Conservation (phyloP, 169 alveolate species). For the Babesia bigemina region DNA sequence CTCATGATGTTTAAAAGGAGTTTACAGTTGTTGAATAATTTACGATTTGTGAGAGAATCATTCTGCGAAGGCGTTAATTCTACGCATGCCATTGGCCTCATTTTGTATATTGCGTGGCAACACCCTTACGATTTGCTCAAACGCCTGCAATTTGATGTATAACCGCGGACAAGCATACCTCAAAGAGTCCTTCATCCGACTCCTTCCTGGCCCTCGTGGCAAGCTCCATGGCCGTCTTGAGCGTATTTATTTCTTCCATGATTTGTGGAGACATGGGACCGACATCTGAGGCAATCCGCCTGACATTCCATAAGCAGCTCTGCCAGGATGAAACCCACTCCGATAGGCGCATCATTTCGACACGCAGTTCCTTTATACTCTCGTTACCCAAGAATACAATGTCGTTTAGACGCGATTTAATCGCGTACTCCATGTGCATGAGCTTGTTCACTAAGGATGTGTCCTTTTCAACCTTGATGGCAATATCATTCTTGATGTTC, state of each 20-base stretch:
- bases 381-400: conserved; percentile 32
- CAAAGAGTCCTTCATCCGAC: conserved; percentile 53
- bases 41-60: too few species aligned
- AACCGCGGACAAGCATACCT: conserved; percentile 4
- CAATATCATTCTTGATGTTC: conserved; percentile 47
- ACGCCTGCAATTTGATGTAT: conserved; percentile 28
- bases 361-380: conserved; percentile 45
- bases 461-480: conserved; percentile 58
- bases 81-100: conserved; percentile 22
- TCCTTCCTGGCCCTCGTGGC: conserved; percentile 61
- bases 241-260: conserved; percentile 49
- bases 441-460: conserved; percentile 41
- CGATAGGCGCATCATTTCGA: conserved; percentile 33
- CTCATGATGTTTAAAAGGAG: too few species aligned
- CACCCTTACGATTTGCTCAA: conserved; percentile 60
- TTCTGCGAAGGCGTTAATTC: background rate
- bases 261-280: conserved; percentile 46
- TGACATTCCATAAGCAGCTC: background rate
- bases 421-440: conserved; percentile 50
- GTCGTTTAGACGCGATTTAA: conserved; percentile 47
- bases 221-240: conserved; percentile 50
- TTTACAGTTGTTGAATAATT: too few species aligned
- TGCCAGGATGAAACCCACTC: conserved; percentile 14
- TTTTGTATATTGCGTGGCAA: conserved; percentile 40
- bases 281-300: conserved; percentile 43